These are phyloP conservation scores for Durio zibethinus DNA, from an alignment of 345 rosid species.

Conservation along the genomic window DNA sequence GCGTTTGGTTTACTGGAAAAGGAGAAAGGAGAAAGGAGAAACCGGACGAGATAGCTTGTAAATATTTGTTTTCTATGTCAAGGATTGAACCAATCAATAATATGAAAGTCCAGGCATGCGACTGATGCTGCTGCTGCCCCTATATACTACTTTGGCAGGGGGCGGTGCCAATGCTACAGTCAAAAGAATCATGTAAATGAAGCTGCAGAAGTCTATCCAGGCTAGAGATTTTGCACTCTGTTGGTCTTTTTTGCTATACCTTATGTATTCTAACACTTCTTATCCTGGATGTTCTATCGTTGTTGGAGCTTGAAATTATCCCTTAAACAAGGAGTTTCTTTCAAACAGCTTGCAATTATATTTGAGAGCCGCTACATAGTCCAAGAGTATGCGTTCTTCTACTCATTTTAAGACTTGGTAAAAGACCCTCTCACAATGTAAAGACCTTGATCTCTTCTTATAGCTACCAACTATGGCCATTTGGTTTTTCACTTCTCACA, in stretches of 20 bases:
- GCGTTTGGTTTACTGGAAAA: background rate
- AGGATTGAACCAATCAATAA: constrained; percentile 25
- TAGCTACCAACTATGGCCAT: background rate
- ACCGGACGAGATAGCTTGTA: constrained; percentile 40
- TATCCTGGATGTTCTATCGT: constrained; percentile 5
- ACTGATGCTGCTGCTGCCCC: constrained; percentile 17
- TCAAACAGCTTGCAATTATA: background rate
- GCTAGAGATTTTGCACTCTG: constrained; percentile 9
- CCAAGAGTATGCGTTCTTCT: background rate
- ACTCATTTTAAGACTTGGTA: background rate
- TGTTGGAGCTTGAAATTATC: background rate
- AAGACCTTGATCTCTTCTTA: background rate
- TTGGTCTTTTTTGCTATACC: constrained; percentile 4
- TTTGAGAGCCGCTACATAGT: background rate
- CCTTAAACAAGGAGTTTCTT: background rate
- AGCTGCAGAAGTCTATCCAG: constrained; percentile 18
- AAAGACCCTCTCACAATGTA: no score
- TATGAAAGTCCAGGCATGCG: constrained; percentile 26
- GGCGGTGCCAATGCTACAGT: constrained; percentile 12
- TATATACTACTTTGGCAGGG: background rate
- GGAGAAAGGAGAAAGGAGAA: constrained; percentile 11
- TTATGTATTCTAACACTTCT: constrained; percentile 4
- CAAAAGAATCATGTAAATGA: constrained; percentile 19
- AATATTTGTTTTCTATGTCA: constrained; percentile 20
- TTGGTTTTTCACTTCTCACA: background rate